phyloP scores from a whole-genome alignment of 208 protist species.

The Tritrichomonas musculus region DNA sequence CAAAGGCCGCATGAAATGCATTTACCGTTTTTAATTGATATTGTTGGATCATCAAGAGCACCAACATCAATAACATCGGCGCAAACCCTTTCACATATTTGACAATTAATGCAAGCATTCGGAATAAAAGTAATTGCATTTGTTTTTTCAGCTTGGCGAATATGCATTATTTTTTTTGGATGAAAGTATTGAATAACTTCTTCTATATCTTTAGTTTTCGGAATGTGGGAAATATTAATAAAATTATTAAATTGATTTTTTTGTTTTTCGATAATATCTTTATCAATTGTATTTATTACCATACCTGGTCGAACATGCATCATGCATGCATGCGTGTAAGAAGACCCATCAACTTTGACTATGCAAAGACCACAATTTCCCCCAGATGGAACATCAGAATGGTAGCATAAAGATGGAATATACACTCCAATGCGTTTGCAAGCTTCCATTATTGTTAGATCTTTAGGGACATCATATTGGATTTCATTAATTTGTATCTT shows the following conservation, averaged over 20 bases:
- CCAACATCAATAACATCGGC: not conserved
- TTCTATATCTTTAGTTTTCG: not conserved
- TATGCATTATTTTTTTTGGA: conserved; percentile 42
- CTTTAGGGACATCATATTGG: not conserved
- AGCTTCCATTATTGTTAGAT: not conserved
- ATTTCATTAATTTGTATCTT: not conserved
- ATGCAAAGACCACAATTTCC: conserved; percentile 13
- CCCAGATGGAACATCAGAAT: not conserved
- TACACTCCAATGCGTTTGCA: not conserved
- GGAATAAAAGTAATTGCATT: conserved; percentile 32
- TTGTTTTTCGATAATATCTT: not conserved
- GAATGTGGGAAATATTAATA: not conserved
- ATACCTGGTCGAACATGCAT: not conserved
- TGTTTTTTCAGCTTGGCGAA: conserved; percentile 38
- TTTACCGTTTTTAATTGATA: not conserved
- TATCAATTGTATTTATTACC: not conserved
- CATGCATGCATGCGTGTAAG: not conserved
- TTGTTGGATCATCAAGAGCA: not conserved
- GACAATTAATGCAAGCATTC: conserved; percentile 48
- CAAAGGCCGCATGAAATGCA: not conserved
- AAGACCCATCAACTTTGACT: not conserved
- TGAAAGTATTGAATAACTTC: conserved; percentile 50
- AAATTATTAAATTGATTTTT: not conserved
- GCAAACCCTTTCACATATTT: conserved; percentile 45
- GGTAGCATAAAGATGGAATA: not conserved